Conservation (phyloP, 148 eudicot species). For the Diospyros kaki region DNA sequence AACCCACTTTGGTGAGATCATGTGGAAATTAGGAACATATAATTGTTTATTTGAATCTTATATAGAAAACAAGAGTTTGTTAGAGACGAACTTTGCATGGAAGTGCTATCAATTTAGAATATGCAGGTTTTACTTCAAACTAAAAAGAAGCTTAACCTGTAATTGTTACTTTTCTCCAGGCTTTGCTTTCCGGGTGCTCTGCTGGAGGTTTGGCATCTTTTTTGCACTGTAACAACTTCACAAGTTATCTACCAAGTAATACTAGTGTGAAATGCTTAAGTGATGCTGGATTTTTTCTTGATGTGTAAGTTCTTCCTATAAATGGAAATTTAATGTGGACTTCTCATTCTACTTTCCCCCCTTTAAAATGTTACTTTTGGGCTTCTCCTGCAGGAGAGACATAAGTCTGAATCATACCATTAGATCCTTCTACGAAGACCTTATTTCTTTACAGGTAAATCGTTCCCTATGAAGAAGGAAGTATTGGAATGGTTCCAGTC, state of each 20-base stretch:
- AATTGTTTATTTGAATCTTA: background rate
- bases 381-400: constrained; percentile 55
- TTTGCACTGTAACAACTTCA: constrained; percentile 77
- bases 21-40: background rate
- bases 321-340: background rate
- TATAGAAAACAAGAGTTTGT: background rate
- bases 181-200: constrained; percentile 91
- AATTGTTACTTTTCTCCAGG: constrained; percentile 30
- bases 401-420: constrained; percentile 43
- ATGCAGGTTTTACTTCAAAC: background rate
- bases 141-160: background rate
- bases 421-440: constrained; percentile 45
- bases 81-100: background rate
- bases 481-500: background rate
- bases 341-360: background rate
- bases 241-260: constrained; percentile 57
- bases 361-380: constrained; percentile 7
- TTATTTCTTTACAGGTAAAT: constrained; percentile 70
- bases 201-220: constrained; percentile 92
- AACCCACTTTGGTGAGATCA: background rate
- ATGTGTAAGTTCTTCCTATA: constrained; percentile 39
- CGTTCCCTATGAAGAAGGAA: background rate
- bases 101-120: background rate
- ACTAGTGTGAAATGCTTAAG: constrained; percentile 80
- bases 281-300: constrained; percentile 92